A percentile compares a stretch with the other conserved stretches of the same genome.
Evolutionary conservation across 495 filamentous ascomycete genomes (phyloP).

Genomic region (Trichoderma parareesei): DNA sequence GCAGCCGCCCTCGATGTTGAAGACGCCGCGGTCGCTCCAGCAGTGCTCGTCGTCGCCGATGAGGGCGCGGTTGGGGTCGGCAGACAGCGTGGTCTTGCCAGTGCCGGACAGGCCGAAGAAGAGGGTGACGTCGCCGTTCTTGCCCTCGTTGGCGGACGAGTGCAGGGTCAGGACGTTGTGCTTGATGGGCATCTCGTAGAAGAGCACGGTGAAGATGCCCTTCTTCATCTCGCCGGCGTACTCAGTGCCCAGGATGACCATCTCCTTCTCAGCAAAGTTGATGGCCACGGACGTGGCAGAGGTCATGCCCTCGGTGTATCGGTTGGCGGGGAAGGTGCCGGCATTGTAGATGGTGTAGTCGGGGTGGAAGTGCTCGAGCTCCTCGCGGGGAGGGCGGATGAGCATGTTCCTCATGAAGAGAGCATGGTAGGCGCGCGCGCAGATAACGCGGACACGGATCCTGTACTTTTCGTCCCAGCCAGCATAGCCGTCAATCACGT

Average conservation of each 20-base stretch:
- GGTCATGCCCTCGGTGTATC: constrained; percentile 97
- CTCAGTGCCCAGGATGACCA: constrained; percentile 99
- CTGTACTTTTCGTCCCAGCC: constrained; percentile 98
- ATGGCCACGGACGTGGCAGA: constrained; percentile 69
- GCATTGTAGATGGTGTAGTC: constrained; percentile 99
- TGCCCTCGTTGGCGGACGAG: constrained; percentile 93
- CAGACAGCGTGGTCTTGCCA: constrained; percentile 96
- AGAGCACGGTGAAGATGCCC: constrained; percentile 97
- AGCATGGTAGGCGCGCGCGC: constrained; percentile 97
- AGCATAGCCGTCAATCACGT: constrained; percentile 94
- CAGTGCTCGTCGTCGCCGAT: constrained; percentile 99
- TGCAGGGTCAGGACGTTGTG: constrained; percentile 98
- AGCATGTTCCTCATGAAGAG: constrained; percentile 99
- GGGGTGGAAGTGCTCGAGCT: constrained; percentile 94
- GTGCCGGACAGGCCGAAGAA: constrained; percentile 99
- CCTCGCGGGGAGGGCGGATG: constrained; percentile 81
- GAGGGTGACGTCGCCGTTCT: constrained; percentile 86
- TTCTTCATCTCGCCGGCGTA: constrained; percentile 99
- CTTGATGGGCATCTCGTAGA: constrained; percentile 99
- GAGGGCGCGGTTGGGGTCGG: constrained; percentile 88
- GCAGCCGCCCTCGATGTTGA: constrained; percentile 99
- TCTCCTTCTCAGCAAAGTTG: constrained; percentile 73
- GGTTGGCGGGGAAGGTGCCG: constrained; percentile 95
- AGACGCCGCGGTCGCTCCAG: constrained; percentile 94
- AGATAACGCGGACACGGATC: constrained; percentile 95